Evolutionary conservation across 352 stramenopile species (phyloP).

Genomic region (Phytophthora tubulina): DNA sequence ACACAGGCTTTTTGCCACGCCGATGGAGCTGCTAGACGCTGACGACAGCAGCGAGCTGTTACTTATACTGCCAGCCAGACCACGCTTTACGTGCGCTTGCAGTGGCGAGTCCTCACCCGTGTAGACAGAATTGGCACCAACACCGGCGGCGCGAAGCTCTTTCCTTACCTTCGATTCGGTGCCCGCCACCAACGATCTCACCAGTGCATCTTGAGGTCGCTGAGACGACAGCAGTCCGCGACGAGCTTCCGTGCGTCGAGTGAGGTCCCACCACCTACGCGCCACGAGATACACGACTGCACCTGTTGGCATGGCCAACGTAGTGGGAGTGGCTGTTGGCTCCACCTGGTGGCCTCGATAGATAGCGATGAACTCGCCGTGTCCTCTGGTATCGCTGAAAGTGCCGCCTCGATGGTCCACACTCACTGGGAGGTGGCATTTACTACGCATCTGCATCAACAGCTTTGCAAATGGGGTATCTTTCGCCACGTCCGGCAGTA

Average conservation of each 20-base stretch:
- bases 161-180: slow-evolving; percentile 58
- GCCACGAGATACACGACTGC: slow-evolving; percentile 60
- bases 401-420: slow-evolving; percentile 20
- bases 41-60: slow-evolving; percentile 13
- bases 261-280: slow-evolving; percentile 66
- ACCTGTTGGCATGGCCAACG: slow-evolving; percentile 51
- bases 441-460: slow-evolving; percentile 53
- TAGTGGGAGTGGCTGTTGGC: slow-evolving; percentile 36
- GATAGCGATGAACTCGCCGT: slow-evolving; percentile 38
- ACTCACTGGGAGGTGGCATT: slow-evolving; percentile 41
- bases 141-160: slow-evolving; percentile 27
- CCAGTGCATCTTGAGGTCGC: slow-evolving; percentile 55
- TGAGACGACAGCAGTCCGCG: slow-evolving; percentile 58
- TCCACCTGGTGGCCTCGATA: slow-evolving; percentile 65
- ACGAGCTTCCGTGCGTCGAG: slow-evolving; percentile 59
- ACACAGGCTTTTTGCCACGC: slow-evolving; percentile 18
- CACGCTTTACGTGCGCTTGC: slow-evolving; percentile 12
- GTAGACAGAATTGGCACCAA: background rate
- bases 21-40: slow-evolving; percentile 9
- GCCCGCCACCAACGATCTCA: slow-evolving; percentile 51
- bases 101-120: slow-evolving; percentile 6
- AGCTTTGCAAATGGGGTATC: slow-evolving; percentile 49
- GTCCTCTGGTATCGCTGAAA: slow-evolving; percentile 22
- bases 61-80: slow-evolving; percentile 18
- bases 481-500: slow-evolving; percentile 43